Evolutionary conservation across 176 grass and related monocot genomes (phyloP), one percentile per base, ranked within the genome.

Genomic region (Juncus inflexus): DNA sequence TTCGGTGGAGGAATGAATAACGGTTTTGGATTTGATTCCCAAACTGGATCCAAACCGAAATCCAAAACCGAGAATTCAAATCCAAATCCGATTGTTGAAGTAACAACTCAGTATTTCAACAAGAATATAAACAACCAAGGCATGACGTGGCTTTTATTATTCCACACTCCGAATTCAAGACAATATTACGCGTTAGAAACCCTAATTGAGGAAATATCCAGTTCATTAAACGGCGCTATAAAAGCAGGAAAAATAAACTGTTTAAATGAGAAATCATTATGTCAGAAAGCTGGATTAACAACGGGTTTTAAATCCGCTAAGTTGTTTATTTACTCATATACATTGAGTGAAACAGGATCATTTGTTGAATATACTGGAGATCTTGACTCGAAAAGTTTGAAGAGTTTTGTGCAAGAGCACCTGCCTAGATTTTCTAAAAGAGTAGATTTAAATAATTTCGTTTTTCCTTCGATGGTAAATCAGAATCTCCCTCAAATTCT

Each of bases 201-300:
- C 71, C 54, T 86, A 38, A 49, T 89, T 61, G 85, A 92, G 67
- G 83, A 92, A 52, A 80, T 89, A 40, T 74, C 72, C 10, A 53
- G 41, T 70, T 89, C 83, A 50, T 68, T 97, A 69, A 61, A 79
- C 66, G 88, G 94, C 66, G 88, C 77, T 45, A 10, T 97, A 42
- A 91, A 97, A 84, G 87, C 75, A 67, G 94, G 85, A 61, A 97
- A 83, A 68, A 40, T 97, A 63, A 91, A 97, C 54, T 91, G 94
- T 36, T 65, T 78, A 19, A 81, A 59, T 35, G 86, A 89, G 79
- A 91, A 84, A 50, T 19, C 76, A 50, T 64, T 97, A 16, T 97
- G 94, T 61, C 86, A 79, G 76, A 79, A 86, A 67, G 36, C 61
- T 14, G 88, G 82, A 40, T 64, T 86, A 35, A 81, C 85, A 35